Base-by-base conservation (phyloP, 2,329 filamentous ascomycete genomes). In the Cercospora nicotianae region DNA sequence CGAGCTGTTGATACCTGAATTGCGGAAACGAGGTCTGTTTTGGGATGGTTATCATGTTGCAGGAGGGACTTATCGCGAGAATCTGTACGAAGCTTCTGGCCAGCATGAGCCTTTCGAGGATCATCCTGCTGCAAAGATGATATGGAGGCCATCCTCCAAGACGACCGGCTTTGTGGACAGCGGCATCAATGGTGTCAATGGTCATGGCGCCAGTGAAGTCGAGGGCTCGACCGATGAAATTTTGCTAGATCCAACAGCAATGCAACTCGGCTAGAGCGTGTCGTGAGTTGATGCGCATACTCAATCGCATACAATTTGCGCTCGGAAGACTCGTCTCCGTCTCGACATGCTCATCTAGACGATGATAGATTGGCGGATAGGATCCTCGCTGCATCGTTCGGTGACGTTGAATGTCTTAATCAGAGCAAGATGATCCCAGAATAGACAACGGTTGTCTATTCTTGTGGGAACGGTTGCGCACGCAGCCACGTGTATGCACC, bases 1-100 rank as follows among this genome's bases (percentile, higher is more conserved):
- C 48, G 87, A 91, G 28, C 80, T 89, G 1, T 77, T 91, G 6
- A 75, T 91, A 1, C 90, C 89, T 0, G 90, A 91, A 72, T 80
- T 92, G 18, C 84, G 82, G 30, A 80, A 79, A 10, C 81, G 89
- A 23, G 87, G 88, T 0, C 74, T 89, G 5, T 88, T 89, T 76
- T 87, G 80, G 79, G 77, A 83, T 18, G 81, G 83, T 53, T 85
- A 84, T 72, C 81, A 83, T 6, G 85, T 87, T 2, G 83, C 84
- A 0, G 84, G 83, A 1, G 87, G 87, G 0, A 89, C 86, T 0
- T 87, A 88, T 69, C 80, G 87, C 8, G 87, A 90, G 77, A 89
- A 89, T 74, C 81, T 89, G 67, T 86, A 87, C 66, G 81, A 81
- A 16, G 80, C 80, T 23, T 75, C 79, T 10, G 87, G 86, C 0